Evolutionary conservation across 2,329 filamentous ascomycete species (phyloP), one percentile per base, ranked within the genome.

Genomic region (Orbilia quercus): DNA sequence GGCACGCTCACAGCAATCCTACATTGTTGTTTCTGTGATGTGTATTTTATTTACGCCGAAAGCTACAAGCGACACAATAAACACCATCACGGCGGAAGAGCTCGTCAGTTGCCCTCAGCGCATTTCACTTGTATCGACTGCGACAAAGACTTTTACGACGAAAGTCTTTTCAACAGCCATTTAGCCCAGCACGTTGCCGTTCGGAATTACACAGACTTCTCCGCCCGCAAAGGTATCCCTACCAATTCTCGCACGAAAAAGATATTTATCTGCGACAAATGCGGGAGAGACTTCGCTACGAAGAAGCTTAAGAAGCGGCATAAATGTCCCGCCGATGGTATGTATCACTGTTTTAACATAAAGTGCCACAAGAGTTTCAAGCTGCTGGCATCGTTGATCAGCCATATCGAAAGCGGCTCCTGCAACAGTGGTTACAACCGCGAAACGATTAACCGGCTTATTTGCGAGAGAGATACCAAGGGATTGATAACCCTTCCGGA

Each of bases 351-450:
- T 40, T 3, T 58, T 6, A 58, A 62, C 40, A 12, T 50, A 1
- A 51, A 48, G 1, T 71, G 66, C 42, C 7, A 0, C 4, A 40
- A 23, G 28, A 53, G 23, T 0, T 64, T 71, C 38, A 34, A 20
- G 7, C 7, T 12, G 7, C 22, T 63, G 7, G 20, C 2, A 1
- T 50, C 47, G 4, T 31, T 71, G 7, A 28, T 62, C n/a, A 14
- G 16, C 14, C 66, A 71, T 42, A 28, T 71, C 2, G 66, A 71
- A 50, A 57, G 51, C 25, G 66, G 66, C n/a, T 20, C n/a, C 1
- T 71, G 66, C 14, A 38, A 28, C 5, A 31, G 58, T 16, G 58
- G 57, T 14, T 55, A 38, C 22, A 45, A 50, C 14, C 47, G 55
- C 3, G 20, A 48, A 22, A 48, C 31, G 1, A 69, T 69, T 25